Conservation (phyloP, 768 basidiomycete species). For the Trametes cinnabarina region DNA sequence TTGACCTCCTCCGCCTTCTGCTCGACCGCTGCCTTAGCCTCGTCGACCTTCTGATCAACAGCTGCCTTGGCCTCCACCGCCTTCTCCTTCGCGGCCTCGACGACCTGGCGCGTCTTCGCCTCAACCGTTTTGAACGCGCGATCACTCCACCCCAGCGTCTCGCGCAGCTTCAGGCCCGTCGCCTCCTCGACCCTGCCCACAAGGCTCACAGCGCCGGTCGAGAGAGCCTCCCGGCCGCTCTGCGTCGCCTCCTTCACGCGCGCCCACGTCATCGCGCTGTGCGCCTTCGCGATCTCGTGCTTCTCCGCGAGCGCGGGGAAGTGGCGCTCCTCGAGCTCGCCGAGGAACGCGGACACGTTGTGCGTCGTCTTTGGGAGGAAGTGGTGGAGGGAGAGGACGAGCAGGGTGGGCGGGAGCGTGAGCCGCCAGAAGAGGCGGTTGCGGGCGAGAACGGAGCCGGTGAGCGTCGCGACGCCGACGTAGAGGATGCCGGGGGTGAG, state of each 20-base stretch:
- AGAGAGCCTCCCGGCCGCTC: slow-evolving; percentile 44
- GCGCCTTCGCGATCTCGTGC: slow-evolving; percentile 62
- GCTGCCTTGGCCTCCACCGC: slow-evolving; percentile 17
- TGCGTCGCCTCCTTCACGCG: slow-evolving; percentile 51
- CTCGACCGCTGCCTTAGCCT: not conserved
- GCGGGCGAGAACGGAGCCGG: slow-evolving; percentile 83
- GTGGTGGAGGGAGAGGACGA: slow-evolving; percentile 67
- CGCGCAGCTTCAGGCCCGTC: slow-evolving; percentile 72
- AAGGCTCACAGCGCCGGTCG: slow-evolving; percentile 41
- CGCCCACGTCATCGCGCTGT: slow-evolving; percentile 57
- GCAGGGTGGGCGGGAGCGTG: slow-evolving; percentile 72
- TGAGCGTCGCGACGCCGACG: slow-evolving; percentile 83
- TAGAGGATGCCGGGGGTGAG: slow-evolving; percentile 90
- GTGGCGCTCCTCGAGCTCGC: slow-evolving; percentile 67
- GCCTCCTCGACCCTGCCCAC: slow-evolving; percentile 56
- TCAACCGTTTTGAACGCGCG: not conserved
- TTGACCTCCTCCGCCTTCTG: slow-evolving; percentile 5
- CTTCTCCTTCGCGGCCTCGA: slow-evolving; percentile 8
- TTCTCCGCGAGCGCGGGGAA: slow-evolving; percentile 66
- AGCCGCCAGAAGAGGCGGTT: slow-evolving; percentile 73
- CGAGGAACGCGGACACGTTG: slow-evolving; percentile 67
- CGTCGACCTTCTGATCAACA: not conserved
- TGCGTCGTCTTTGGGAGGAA: slow-evolving; percentile 83
- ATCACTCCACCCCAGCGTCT: slow-evolving; percentile 39
- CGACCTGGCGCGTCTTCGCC: slow-evolving; percentile 14